Base-by-base conservation (phyloP, 306 rosid species). In the Dalbergia oliveri region DNA sequence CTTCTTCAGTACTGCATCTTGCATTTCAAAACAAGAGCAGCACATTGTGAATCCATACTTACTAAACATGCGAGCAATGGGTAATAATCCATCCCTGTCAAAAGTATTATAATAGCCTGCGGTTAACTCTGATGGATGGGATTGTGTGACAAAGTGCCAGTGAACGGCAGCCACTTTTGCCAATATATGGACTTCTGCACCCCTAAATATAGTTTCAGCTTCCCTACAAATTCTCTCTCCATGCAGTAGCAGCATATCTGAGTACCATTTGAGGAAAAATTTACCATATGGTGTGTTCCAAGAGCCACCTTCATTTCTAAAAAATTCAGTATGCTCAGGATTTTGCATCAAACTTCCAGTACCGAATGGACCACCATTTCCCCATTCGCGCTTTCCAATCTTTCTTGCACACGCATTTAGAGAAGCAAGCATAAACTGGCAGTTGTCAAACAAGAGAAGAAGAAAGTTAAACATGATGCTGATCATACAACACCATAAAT, bases 241-340 rank as follows among this genome's bases (percentile, higher is more conserved):
- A 81, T 94, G 98, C 79, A 71, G 84, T 44, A 91, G 89, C 82
- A 94, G 89, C 97, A 89, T 87, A 62, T 85, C 89, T 0, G 97
- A 92, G 88, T 94, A 94, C 98, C 98, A 94, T 73, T 87, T 79
- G 33, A 94, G 97, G 72, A 92, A 94, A 86, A 91, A 94, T 12
- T 84, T 69, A 13, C 97, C 94, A 14, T 89, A 90, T 13, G 93
- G 81, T 33, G 88, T 74, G 59, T 82, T 84, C 97, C 97, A 91
- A 67, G 91, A 84, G 70, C 94, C 92, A 64, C 51, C 84, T 10
- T 87, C 86, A 13, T 86, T 86, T 76, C 41, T 84, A 85, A 89
- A 89, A 84, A 88, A 89, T n/a, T 86, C 85, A 80, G 87, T 74
- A 66, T 64, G 83, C 73, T 83, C 87, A 8, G 72, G 77, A 79